phyloP scores from a whole-genome alignment of 1,284 basidiomycete genomes.

The Moesziomyces globuligerus region DNA sequence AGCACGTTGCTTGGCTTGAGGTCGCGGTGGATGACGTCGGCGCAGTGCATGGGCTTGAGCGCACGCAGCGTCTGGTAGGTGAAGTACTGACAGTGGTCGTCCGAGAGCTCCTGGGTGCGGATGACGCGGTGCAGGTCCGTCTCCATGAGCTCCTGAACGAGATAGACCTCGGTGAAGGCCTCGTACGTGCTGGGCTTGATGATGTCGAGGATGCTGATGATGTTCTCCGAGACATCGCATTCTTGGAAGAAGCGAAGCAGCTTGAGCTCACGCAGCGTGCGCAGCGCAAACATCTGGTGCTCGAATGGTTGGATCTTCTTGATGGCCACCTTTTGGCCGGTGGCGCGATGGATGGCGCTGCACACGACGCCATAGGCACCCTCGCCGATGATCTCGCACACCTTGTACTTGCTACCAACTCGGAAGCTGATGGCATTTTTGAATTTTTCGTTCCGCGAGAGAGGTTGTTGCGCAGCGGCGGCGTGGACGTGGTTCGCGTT shows the following conservation, averaged over 20 bases:
- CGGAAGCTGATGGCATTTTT: constrained; percentile 60
- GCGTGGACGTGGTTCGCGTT: constrained; percentile 1
- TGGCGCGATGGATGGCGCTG: constrained; percentile 67
- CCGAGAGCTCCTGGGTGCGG: constrained; percentile 66
- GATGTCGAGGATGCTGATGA: constrained; percentile 60
- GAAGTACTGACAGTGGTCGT: constrained; percentile 94
- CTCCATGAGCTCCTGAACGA: constrained; percentile 72
- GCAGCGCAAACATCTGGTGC: constrained; percentile 67
- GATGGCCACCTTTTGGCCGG: constrained; percentile 69
- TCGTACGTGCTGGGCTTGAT: constrained; percentile 73
- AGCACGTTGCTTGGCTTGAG: constrained; percentile 64
- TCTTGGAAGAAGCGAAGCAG: constrained; percentile 66
- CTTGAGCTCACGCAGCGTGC: constrained; percentile 66
- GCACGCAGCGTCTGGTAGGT: constrained; percentile 77
- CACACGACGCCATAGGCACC: constrained; percentile 70
- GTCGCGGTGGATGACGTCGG: constrained; percentile 65
- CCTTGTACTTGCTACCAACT: constrained; percentile 61
- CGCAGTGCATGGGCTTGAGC: constrained; percentile 66
- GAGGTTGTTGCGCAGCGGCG: constrained; percentile 10
- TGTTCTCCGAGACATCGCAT: constrained; percentile 62
- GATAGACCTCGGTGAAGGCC: constrained; percentile 89
- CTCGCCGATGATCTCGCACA: constrained; percentile 69
- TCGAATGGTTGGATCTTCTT: constrained; percentile 68
- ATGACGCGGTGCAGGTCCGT: constrained; percentile 67
- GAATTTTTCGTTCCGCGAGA: constrained; percentile 23